These are phyloP conservation scores for Jackrogersella multiformis DNA, from an alignment of 495 filamentous ascomycete species.

Conservation along the genomic window DNA sequence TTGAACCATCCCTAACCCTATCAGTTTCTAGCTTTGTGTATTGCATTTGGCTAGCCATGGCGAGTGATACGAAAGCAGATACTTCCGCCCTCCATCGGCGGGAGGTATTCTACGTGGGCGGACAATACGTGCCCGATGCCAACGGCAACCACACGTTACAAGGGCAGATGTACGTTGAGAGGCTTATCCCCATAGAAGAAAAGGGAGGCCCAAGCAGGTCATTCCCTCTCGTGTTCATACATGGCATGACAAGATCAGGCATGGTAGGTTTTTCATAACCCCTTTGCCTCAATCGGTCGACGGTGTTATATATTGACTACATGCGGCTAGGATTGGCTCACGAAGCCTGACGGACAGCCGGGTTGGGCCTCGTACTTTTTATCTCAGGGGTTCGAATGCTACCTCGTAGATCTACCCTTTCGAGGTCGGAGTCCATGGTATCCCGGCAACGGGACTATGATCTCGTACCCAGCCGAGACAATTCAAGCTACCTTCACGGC, in stretches of 20 bases:
- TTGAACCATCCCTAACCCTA: neutral
- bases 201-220: constrained; percentile 15
- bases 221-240: constrained; percentile 62
- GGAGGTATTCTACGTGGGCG: constrained; percentile 62
- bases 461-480: constrained; percentile 36
- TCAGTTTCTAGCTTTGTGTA: neutral
- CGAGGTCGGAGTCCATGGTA: constrained; percentile 49
- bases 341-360: constrained; percentile 59
- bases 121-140: constrained; percentile 50
- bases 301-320: neutral
- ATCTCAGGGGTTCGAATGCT: constrained; percentile 57
- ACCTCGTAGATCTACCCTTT: constrained; percentile 55
- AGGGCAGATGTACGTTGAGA: constrained; percentile 68
- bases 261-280: constrained; percentile 50
- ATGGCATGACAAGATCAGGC: constrained; percentile 62
- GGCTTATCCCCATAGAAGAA: constrained; percentile 50
- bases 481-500: constrained; percentile 54
- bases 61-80: neutral
- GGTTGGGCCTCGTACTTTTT: constrained; percentile 64
- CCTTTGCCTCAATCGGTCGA: neutral
- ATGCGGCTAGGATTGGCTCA: constrained; percentile 54
- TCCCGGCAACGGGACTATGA: constrained; percentile 30
- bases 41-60: constrained; percentile 5
- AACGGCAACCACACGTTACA: constrained; percentile 52
- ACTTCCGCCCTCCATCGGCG: constrained; percentile 28